Evolutionary conservation across 2,329 filamentous ascomycete species (phyloP).

Genomic region (Exophiala phaeomuriformis): DNA sequence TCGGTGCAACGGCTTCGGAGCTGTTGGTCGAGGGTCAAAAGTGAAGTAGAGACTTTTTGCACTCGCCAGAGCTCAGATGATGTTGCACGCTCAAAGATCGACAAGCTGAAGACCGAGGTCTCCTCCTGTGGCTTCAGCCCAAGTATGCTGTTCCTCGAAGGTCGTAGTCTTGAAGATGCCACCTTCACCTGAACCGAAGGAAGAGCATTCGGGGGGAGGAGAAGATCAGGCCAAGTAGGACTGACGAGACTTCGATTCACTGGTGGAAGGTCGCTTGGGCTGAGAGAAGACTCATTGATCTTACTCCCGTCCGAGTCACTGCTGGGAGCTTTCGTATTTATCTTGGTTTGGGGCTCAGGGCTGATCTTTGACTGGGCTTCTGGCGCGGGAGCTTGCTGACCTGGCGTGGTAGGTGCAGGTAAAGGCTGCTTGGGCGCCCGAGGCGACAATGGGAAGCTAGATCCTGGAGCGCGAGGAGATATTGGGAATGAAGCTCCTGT

Average conservation of each 20-base stretch:
- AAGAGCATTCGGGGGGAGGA: conserved; percentile 81
- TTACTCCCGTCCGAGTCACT: conserved; percentile 15
- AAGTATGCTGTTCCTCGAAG: conserved; percentile 77
- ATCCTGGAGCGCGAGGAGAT: conserved; percentile 52
- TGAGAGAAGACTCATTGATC: conserved; percentile 17
- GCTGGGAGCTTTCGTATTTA: conserved; percentile 16
- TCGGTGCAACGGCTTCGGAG: conserved; percentile 69
- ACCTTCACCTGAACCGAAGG: conserved; percentile 79
- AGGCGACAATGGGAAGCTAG: conserved; percentile 57
- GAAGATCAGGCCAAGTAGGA: conserved; percentile 76
- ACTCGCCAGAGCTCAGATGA: conserved; percentile 81
- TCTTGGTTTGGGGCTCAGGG: conserved; percentile 39
- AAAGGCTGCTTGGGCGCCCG: conserved; percentile 67
- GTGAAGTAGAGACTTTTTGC: conserved; percentile 79
- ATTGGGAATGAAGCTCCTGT: conserved; percentile 58
- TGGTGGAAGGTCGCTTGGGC: conserved; percentile 20
- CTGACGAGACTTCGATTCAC: conserved; percentile 73
- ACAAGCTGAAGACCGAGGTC: conserved; percentile 88
- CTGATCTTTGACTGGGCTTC: conserved; percentile 31
- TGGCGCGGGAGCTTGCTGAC: conserved; percentile 30
- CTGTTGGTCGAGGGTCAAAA: conserved; percentile 74
- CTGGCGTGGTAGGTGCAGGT: conserved; percentile 62
- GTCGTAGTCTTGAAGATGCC: conserved; percentile 89
- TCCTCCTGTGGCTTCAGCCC: conserved; percentile 75
- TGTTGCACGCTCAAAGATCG: conserved; percentile 70